Evolutionary conservation across 2,329 filamentous ascomycete genomes (phyloP).

Genomic region (Diplocarpon rosae): DNA sequence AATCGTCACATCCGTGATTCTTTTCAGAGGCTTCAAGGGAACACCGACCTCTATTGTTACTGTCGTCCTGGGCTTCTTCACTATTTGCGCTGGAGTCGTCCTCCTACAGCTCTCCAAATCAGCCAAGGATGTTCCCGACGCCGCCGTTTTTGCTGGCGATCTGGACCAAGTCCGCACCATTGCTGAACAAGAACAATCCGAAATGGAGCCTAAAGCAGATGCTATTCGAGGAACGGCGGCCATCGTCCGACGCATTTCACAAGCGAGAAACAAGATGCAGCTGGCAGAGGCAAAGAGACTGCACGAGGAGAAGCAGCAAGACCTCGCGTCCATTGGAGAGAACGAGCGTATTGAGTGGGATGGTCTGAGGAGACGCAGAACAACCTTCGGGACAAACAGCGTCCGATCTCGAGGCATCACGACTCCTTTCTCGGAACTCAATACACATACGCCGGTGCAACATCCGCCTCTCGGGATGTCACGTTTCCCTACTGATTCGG

Average conservation of each 20-base stretch:
- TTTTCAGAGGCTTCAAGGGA: conserved; percentile 92
- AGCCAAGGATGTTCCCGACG: conserved; percentile 90
- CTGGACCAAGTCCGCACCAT: conserved; percentile 93
- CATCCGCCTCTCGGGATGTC: conserved; percentile 86
- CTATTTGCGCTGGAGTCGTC: conserved; percentile 87
- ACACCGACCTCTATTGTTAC: conserved; percentile 70
- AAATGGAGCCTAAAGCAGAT: conserved; percentile 91
- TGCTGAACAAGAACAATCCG: conserved; percentile 89
- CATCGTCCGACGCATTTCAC: conserved; percentile 74
- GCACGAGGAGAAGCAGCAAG: conserved; percentile 63
- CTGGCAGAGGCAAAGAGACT: conserved; percentile 67
- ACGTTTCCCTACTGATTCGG: conserved; percentile 60
- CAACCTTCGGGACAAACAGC: conserved; percentile 34
- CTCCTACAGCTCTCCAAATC: conserved; percentile 95
- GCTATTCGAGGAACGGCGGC: conserved; percentile 86
- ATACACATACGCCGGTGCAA: conserved; percentile 27
- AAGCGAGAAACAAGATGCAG: conserved; percentile 65
- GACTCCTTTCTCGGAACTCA: conserved; percentile 23
- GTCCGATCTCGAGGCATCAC: conserved; percentile 23
- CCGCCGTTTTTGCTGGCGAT: conserved; percentile 84
- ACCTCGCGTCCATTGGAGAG: conserved; percentile 68
- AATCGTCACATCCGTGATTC: conserved; percentile 82
- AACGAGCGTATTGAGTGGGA: conserved; percentile 79
- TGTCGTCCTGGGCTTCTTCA: conserved; percentile 85
- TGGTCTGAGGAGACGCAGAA: conserved; percentile 65